phyloP scores from a whole-genome alignment of 2,329 filamentous ascomycete genomes.

The Penicillium concentricum region DNA sequence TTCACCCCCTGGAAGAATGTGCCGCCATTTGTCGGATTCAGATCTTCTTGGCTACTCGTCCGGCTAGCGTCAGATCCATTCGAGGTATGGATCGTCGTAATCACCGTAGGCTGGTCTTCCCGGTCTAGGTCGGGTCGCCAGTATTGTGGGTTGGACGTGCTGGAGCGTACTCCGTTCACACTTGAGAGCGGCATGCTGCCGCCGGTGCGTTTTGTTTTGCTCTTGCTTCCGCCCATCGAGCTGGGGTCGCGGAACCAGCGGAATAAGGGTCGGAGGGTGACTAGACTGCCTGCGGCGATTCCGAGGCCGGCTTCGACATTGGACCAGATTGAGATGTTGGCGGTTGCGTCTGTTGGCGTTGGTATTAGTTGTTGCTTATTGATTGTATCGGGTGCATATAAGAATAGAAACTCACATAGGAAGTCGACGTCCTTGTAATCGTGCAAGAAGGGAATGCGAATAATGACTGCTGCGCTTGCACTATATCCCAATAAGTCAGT shows the following conservation, averaged over 20 bases:
- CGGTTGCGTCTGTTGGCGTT: constrained; percentile 30
- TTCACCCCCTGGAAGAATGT: constrained; percentile 30
- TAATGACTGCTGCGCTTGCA: constrained; percentile 38
- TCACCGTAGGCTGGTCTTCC: constrained; percentile 25
- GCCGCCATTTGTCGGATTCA: constrained; percentile 28
- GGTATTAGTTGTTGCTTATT: constrained; percentile 10
- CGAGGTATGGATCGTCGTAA: constrained; percentile 31
- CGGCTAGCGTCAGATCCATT: constrained; percentile 20
- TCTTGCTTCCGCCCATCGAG: constrained; percentile 20
- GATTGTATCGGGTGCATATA: neutral
- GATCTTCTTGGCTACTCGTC: constrained; percentile 35
- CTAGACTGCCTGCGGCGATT: constrained; percentile 49
- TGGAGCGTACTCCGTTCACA: constrained; percentile 21
- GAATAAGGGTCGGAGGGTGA: constrained; percentile 51
- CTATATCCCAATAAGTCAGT: constrained; percentile 15
- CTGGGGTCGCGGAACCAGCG: constrained; percentile 37
- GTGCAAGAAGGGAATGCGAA: constrained; percentile 38
- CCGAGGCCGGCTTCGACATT: constrained; percentile 41
- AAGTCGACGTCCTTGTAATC: constrained; percentile 34
- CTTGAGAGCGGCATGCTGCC: constrained; percentile 34
- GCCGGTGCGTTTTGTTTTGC: constrained; percentile 24
- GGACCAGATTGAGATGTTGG: constrained; percentile 43
- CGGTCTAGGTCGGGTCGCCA: constrained; percentile 33
- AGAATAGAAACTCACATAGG: constrained; percentile 29
- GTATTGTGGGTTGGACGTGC: constrained; percentile 25